Evolutionary conservation across 2,329 filamentous ascomycete species (phyloP).

Genomic region (Chrysosporium queenslandicum): DNA sequence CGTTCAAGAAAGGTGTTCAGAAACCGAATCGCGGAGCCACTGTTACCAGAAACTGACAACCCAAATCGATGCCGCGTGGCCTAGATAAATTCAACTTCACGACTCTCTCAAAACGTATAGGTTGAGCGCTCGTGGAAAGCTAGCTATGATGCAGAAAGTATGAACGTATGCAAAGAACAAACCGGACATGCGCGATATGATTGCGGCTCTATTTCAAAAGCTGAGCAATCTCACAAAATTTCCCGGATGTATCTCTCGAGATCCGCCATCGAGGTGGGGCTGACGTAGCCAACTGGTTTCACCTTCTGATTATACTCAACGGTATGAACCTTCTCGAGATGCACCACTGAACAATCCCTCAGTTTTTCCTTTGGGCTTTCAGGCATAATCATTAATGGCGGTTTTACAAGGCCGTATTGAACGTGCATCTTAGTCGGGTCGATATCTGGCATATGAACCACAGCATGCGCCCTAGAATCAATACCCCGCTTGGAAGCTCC

Average conservation of each 20-base stretch:
- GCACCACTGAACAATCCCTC: conserved; percentile 30
- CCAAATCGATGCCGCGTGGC: background rate
- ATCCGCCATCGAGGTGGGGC: conserved; percentile 19
- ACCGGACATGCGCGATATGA: background rate
- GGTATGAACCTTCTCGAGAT: conserved; percentile 34
- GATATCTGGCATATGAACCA: conserved; percentile 27
- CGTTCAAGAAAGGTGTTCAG: no score
- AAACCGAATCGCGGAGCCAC: no score
- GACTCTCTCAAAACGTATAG: background rate
- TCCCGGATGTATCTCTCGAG: background rate
- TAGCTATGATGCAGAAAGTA: background rate
- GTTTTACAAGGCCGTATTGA: conserved; percentile 30
- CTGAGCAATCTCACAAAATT: background rate
- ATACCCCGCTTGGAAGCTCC: conserved; percentile 32
- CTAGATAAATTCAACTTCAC: background rate
- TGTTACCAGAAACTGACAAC: no score
- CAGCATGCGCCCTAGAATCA: conserved; percentile 29
- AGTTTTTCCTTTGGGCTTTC: conserved; percentile 20
- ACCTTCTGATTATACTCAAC: conserved; percentile 38
- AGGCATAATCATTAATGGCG: conserved; percentile 29
- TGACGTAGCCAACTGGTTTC: conserved; percentile 31
- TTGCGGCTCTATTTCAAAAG: background rate
- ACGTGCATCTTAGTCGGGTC: conserved; percentile 14
- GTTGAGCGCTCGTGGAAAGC: background rate
- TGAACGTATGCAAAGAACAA: background rate